Base-by-base conservation (phyloP, 2,329 filamentous ascomycete genomes). In the Ascocoryne sarcoides region DNA sequence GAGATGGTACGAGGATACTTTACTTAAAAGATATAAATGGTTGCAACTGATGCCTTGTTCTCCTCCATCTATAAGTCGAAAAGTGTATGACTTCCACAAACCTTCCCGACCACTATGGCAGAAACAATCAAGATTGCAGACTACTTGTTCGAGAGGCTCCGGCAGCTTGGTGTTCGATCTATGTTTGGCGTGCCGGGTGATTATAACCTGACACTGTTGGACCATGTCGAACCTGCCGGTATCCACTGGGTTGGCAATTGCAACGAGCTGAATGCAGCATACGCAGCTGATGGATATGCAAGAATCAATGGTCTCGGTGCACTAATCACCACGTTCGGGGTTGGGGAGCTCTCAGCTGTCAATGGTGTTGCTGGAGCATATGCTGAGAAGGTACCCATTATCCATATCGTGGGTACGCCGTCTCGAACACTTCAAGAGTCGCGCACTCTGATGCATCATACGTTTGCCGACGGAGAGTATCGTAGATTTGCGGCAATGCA, bases 221-320 rank as follows among this genome's bases (percentile, higher is more conserved):
- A 32, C n/a, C 16, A 8, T 16, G 10, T 23, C 10, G 5, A 10
- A 28, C 17, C 21, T 37, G 15, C 10, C 18, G 5, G 19, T 21
- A 19, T 34, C 14, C 17, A 37, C 16, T 31, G 77, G 29, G 16
- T 14, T n/a, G 14, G 8, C 9, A n/a, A 8, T 17, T 41, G 17
- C n/a, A 31, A 10, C 19, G 17, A 19, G 10, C 3, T 14, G 12
- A 32, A 28, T 10, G 20, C 55, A 73, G 80, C 77, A 16, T 87
- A 87, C 54, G 82, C 82, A 19, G 80, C 83, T n/a, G 82, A 87
- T 62, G 82, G 82, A 17, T 87, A 87, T 57, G 80, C 81, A 38
- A 73, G 82, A 42, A 70, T 84, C 43, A 81, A 79, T 37, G 78
- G 80, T 32, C 75, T 84, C 29, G 70, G 71, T 2, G 81, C 80